Conservation (phyloP, 768 basidiomycete genomes). For the Postia placenta region DNA sequence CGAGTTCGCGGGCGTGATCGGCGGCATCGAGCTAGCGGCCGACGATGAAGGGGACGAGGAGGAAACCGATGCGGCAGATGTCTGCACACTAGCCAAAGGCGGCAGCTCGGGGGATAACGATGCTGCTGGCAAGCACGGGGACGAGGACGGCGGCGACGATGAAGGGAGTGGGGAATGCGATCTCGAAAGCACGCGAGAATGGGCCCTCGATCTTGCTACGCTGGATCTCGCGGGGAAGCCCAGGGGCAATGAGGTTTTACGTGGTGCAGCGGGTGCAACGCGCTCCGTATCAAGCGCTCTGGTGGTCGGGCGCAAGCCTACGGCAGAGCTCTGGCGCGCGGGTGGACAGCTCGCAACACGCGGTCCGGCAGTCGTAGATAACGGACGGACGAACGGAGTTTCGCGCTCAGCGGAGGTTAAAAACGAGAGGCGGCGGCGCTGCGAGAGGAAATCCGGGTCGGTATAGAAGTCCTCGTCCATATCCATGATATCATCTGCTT, state of each 20-base stretch:
- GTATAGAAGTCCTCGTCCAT: conserved; percentile 8
- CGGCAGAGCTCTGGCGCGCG: too few species aligned
- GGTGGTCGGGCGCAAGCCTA: not conserved
- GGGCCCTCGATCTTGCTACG: not conserved
- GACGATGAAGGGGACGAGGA: not conserved
- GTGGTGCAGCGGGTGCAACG: too few species aligned
- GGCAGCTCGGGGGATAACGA: not conserved
- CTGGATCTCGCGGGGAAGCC: not conserved
- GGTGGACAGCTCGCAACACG: conserved; percentile 2
- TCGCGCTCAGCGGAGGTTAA: conserved; percentile 18
- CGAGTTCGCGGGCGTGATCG: not conserved
- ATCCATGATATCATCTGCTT: not conserved
- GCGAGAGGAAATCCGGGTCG: conserved; percentile 8
- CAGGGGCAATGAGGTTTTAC: too few species aligned
- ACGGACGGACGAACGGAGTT: conserved; percentile 11
- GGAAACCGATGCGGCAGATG: not conserved
- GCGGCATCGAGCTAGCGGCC: not conserved
- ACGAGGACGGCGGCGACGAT: not conserved
- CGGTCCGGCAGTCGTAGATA: not conserved
- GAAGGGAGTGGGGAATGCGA: not conserved
- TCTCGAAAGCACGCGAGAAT: not conserved
- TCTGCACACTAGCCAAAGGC: too few species aligned
- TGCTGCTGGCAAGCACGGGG: not conserved
- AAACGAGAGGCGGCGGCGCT: conserved; percentile 14
- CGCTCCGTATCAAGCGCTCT: not conserved